Evolutionary conservation across 2,329 filamentous ascomycete genomes (phyloP), one percentile per base, ranked within the genome.

Genomic region (Colletotrichum destructivum): DNA sequence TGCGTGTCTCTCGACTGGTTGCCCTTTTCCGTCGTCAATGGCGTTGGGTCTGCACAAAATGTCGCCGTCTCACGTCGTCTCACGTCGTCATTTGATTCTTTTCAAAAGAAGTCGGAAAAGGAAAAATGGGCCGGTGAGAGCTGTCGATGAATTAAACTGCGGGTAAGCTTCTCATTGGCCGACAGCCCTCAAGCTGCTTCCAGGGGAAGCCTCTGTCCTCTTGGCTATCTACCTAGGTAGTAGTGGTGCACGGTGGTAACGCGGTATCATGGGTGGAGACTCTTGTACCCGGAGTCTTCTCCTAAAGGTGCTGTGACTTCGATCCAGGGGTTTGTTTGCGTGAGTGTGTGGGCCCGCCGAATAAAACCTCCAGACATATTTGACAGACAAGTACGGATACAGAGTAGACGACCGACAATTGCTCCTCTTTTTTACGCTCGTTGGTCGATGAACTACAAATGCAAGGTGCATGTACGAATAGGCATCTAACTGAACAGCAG

Each of bases 91-190:
- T 57, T 12, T 59, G 38, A n/a, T 59, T 38, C 35, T 21, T 8
- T 23, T 13, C 35, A 38, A 42, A 40, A 40, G 23, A 16, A 52
- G 18, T 67, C 47, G 18, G 40, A 13, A 21, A 46, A 9, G 7
- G 40, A 67, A 47, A 59, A 49, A 26, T 42, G 6, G 44, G n/a
- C 6, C 44, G 47, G 15, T 7, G 60, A 47, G 35, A 63, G 61
- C 61, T 55, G 15, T 46, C 49, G n/a, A 61, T 65, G n/a, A 16
- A 38, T 31, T 15, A 59, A 40, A 44, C 52, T 47, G 31, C 57
- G 59, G 47, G 55, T 40, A 57, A 62, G 68, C 72, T 66, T 69
- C 68, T 61, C 62, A 74, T 74, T 74, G 73, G 73, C 59, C 18
- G 16, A 35, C 55, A 64, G 51, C 23, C 49, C 31, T 15, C 9